Evolutionary conservation across 164 flowering plant species (phyloP), one percentile per base, ranked within the genome.

Genomic region (Hamamelis virginiana): DNA sequence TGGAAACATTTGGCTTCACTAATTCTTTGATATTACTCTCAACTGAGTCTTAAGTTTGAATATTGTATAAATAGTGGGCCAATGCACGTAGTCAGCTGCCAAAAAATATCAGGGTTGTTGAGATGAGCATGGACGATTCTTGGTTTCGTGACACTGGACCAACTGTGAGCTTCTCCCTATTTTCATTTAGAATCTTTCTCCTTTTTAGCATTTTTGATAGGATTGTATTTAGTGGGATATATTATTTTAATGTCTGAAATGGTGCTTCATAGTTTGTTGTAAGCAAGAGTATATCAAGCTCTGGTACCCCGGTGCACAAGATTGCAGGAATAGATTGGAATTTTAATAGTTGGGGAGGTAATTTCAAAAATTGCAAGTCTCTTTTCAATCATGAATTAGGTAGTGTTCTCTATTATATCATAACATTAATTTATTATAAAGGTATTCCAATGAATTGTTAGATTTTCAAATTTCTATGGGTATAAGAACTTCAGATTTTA

Each of bases 91-190:
- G 67, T 61, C 80, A 68, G 73, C 70, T 94, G 43, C 97, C 97
- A 5, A 59, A 75, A 67, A 69, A 85, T 60, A 66, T 94, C 64
- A 84, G 97, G 79, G 92, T 92, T 62, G 64, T 92, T 47, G 97
- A 92, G 79, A 87, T 92, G 94, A 90, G 95, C 69, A 80, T 84
- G 92, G 88, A 92, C 65, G 98, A 92, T 80, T 82, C 95, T 26
- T 92, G 97, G 98, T 87, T 94, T 72, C 94, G 98, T 65, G 98
- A 94, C 70, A 80, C 81, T 67, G 98, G 95, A 25, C 97, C 98
- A 62, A 94, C 94, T 72, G 98, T 94, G 79, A 88, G 96, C 55
- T 70, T 75, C 68, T 43, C 26, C 8, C 53, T 26, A 38, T 46
- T 48, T 11, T 16, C 18, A 21, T 22, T 57, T n/a, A 38, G 22